Evolutionary conservation across 2,329 filamentous ascomycete species (phyloP).

Genomic region (Claviceps digitariae): DNA sequence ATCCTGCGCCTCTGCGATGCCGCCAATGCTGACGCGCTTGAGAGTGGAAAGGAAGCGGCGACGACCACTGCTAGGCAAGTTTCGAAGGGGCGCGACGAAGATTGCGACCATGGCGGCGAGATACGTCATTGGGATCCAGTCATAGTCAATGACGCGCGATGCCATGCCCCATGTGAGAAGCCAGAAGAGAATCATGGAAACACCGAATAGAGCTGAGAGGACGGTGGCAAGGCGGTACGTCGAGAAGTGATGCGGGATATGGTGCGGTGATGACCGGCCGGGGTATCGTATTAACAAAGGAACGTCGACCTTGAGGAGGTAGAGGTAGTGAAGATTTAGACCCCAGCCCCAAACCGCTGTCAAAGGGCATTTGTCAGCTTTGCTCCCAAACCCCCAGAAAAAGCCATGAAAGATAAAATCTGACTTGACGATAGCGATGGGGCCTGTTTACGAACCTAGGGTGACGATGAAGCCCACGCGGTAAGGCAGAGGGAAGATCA

Average conservation of each 20-base stretch:
- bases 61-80: slow-evolving; percentile 55
- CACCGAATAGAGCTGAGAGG: slow-evolving; percentile 55
- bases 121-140: slow-evolving; percentile 77
- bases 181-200: slow-evolving; percentile 77
- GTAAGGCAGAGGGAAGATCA: slow-evolving; percentile 77
- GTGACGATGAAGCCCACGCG: slow-evolving; percentile 77
- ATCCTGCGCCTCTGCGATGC: slow-evolving; percentile 72
- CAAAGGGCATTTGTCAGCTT: not conserved
- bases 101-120: slow-evolving; percentile 58
- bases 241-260: slow-evolving; percentile 64
- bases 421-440: not conserved
- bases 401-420: not conserved
- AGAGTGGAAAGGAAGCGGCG: slow-evolving; percentile 63
- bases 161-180: slow-evolving; percentile 57
- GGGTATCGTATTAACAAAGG: slow-evolving; percentile 80
- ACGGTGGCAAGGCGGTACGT: slow-evolving; percentile 75
- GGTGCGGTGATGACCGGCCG: slow-evolving; percentile 52
- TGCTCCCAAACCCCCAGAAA: not conserved
- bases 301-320: slow-evolving; percentile 71
- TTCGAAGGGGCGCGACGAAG: slow-evolving; percentile 60
- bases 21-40: slow-evolving; percentile 67
- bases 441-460: slow-evolving; percentile 45
- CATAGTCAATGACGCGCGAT: slow-evolving; percentile 58
- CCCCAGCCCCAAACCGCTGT: slow-evolving; percentile 92
- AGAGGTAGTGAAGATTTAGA: slow-evolving; percentile 77